Evolutionary conservation across 371 early-diverging fungal species (phyloP), one percentile per base, ranked within the genome.

Genomic region (Rhizopus stolonifer): DNA sequence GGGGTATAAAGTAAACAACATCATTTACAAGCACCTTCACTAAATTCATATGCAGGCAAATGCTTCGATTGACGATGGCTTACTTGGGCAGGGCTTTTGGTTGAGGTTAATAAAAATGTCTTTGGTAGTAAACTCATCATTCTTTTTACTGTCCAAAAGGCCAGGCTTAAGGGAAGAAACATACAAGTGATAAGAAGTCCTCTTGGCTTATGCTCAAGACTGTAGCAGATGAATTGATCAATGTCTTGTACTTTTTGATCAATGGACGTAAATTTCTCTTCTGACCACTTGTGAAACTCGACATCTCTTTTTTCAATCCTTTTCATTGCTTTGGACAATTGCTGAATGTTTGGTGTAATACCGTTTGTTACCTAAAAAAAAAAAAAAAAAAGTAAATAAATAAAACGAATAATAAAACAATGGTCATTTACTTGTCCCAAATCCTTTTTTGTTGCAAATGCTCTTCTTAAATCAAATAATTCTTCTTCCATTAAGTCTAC

Each of bases 371-470:
- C 55, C 45, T 60, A 33, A 9, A 14, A n/a, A 18, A 15, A 47
- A 14, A 25, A 4, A 23, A 23, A 49, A 49, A 33, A 21, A 32
- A 49, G n/a, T 17, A n/a, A 23, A 46, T 46, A 33, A 19, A 32
- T 8, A 44, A 19, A 26, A 24, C 13, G n/a, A 9, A 52, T 24
- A 25, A 13, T 22, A 25, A 26, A n/a, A 22, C 23, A 26, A 15
- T 51, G 15, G 48, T 8, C n/a, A 7, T 29, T 39, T 34, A 70
- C 64, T 60, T 83, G 81, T 10, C 71, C 71, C 19, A 86, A 59
- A 47, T 84, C 86, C 17, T 77, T 68, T 66, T 83, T 83, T n/a
- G 85, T 86, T 10, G 84, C 85, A 67, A 69, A 82, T 6, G 80
- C 84, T 31, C 74, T 70, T 29, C 82, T 77, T 60, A 86, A 64